Evolutionary conservation across 2,329 filamentous ascomycete species (phyloP).

Genomic region (Aspergillus amoenus): DNA sequence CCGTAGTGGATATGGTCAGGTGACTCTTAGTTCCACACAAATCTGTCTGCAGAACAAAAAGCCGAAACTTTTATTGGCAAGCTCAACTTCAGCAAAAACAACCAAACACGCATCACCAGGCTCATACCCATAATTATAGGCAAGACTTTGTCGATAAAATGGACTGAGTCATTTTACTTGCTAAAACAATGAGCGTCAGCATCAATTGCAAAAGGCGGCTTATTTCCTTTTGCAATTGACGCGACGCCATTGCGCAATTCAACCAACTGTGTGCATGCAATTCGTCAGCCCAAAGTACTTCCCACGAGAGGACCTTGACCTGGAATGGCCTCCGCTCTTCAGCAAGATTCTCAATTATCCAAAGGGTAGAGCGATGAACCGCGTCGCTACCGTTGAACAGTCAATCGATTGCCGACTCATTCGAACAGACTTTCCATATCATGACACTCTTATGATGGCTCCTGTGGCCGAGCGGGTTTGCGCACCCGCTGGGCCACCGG

Average conservation of each 20-base stretch:
- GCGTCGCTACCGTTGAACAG: neutral
- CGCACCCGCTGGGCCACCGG: neutral
- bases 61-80: neutral
- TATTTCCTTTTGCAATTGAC: neutral
- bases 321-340: neutral
- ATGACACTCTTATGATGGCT: neutral
- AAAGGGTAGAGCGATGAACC: neutral
- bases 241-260: neutral
- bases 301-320: neutral
- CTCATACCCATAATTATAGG: neutral
- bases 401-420: neutral
- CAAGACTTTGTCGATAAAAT: neutral
- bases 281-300: neutral
- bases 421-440: neutral
- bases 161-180: neutral
- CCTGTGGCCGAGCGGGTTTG: neutral
- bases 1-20: neutral
- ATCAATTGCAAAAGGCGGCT: no score
- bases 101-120: neutral
- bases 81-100: neutral
- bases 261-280: neutral
- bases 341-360: neutral
- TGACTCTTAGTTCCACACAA: slow-evolving; percentile 1
- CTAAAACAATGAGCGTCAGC: neutral
- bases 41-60: neutral